A percentile compares a stretch with the other conserved stretches of the same genome.
Conservation (phyloP, 192 early-diverging fungal genomes). For the Physocladia obscura region DNA sequence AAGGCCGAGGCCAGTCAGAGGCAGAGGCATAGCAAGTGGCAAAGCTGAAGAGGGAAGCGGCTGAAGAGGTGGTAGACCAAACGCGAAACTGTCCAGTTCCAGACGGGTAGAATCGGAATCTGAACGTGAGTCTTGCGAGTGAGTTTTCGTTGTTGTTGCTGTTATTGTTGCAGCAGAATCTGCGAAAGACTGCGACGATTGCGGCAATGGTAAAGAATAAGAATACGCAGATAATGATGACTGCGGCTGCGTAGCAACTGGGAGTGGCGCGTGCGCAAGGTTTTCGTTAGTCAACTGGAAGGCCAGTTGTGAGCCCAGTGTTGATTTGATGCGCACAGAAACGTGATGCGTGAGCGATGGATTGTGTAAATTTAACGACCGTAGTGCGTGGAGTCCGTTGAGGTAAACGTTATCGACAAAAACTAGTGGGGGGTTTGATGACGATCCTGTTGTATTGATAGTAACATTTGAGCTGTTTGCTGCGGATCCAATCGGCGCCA, state of each 20-base stretch:
- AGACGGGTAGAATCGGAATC: too few species aligned
- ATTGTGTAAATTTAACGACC: constrained; percentile 72
- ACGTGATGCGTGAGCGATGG: constrained; percentile 49
- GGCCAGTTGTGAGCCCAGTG: constrained; percentile 73
- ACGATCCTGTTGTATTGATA: background rate
- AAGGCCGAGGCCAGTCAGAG: background rate
- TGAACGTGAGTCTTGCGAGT: background rate
- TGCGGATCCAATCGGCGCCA: too few species aligned
- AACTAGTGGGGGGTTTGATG: background rate
- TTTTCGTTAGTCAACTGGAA: constrained; percentile 89
- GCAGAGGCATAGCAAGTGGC: background rate
- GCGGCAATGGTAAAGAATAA: background rate
- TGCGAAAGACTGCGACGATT: background rate
- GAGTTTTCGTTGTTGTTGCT: too few species aligned
- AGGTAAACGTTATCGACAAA: constrained; percentile 83
- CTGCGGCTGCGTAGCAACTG: background rate
- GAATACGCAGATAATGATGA: background rate
- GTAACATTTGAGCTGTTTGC: too few species aligned
- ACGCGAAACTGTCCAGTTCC: too few species aligned
- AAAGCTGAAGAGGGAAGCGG: background rate
- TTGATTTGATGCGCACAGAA: constrained; percentile 75
- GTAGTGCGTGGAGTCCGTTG: constrained; percentile 78
- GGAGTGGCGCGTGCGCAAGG: constrained; percentile 44
- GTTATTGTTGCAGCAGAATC: too few species aligned
- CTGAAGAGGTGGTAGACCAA: background rate